A percentile compares a stretch with the other conserved stretches of the same genome.
Evolutionary conservation across 2,329 filamentous ascomycete species (phyloP).

Genomic region (Ophiostoma himal-ulmi): DNA sequence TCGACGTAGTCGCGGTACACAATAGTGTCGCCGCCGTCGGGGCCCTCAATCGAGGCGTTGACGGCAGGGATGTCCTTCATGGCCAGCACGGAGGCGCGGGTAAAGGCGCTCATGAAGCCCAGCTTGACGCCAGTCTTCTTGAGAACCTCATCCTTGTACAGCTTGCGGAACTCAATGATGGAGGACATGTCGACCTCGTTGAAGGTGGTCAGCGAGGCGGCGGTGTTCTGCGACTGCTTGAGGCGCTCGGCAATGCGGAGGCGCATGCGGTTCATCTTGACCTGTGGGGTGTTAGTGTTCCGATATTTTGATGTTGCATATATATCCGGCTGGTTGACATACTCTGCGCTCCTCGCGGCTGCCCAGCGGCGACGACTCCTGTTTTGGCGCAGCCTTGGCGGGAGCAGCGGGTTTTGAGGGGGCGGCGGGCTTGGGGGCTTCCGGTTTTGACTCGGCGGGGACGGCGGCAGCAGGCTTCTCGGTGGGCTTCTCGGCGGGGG

Average conservation of each 20-base stretch:
- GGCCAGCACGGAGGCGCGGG: conserved; percentile 79
- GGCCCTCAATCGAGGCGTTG: conserved; percentile 95
- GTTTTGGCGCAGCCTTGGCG: conserved; percentile 31
- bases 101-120: conserved; percentile 99
- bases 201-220: conserved; percentile 94
- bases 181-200: conserved; percentile 99
- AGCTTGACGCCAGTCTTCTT: conserved; percentile 97
- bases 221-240: conserved; percentile 98
- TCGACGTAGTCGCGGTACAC: conserved; percentile 98
- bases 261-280: conserved; percentile 99
- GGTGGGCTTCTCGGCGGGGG: not conserved
- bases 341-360: conserved; percentile 83
- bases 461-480: conserved; percentile 24
- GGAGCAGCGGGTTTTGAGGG: conserved; percentile 25
- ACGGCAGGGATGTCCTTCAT: conserved; percentile 93
- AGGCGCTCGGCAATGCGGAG: conserved; percentile 93
- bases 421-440: conserved; percentile 36
- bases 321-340: conserved; percentile 36
- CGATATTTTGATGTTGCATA: not conserved
- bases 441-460: conserved; percentile 28
- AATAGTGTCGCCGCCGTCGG: conserved; percentile 91
- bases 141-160: conserved; percentile 92
- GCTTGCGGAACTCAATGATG: conserved; percentile 92
- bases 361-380: conserved; percentile 46
- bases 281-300: conserved; percentile 46